Evolutionary conservation across 2,329 filamentous ascomycete species (phyloP).

Genomic region (Aspergillus awamori): DNA sequence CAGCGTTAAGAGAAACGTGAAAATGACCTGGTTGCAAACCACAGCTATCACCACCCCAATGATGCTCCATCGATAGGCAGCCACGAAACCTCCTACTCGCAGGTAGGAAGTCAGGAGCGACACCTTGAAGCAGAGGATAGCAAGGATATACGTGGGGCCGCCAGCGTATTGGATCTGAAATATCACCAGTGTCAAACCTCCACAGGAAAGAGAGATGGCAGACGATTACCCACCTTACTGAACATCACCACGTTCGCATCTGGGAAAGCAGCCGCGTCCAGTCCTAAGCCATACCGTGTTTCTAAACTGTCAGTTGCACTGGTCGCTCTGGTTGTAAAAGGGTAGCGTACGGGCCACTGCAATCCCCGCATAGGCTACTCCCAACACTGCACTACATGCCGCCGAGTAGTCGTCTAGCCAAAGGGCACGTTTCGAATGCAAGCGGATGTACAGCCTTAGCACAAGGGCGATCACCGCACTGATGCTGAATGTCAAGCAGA

Average conservation of each 20-base stretch:
- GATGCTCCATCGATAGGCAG: slow-evolving; percentile 38
- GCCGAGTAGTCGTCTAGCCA: slow-evolving; percentile 35
- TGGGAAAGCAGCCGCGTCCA: slow-evolving; percentile 24
- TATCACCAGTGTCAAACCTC: not conserved
- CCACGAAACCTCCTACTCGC: slow-evolving; percentile 48
- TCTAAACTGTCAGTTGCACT: slow-evolving; percentile 18
- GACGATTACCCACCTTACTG: slow-evolving; percentile 25
- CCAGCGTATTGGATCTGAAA: slow-evolving; percentile 33
- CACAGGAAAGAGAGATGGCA: not conserved
- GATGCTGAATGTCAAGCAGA: slow-evolving; percentile 27
- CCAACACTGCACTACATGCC: slow-evolving; percentile 25
- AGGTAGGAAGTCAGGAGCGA: slow-evolving; percentile 52
- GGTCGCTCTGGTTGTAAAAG: not conserved
- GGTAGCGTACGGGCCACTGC: slow-evolving; percentile 25
- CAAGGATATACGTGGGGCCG: slow-evolving; percentile 32
- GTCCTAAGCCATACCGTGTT: slow-evolving; percentile 32
- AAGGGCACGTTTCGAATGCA: slow-evolving; percentile 20
- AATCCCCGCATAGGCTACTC: slow-evolving; percentile 21
- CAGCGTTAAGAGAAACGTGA: slow-evolving; percentile 31
- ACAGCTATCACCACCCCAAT: slow-evolving; percentile 40
- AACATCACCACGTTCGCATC: slow-evolving; percentile 29
- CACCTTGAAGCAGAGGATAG: slow-evolving; percentile 52
- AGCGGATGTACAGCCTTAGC: slow-evolving; percentile 30
- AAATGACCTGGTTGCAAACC: slow-evolving; percentile 44
- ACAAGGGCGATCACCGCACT: slow-evolving; percentile 26